Evolutionary conservation across 1,139 yeast genomes (phyloP).

Genomic region (Blastobotrys aristatus): DNA sequence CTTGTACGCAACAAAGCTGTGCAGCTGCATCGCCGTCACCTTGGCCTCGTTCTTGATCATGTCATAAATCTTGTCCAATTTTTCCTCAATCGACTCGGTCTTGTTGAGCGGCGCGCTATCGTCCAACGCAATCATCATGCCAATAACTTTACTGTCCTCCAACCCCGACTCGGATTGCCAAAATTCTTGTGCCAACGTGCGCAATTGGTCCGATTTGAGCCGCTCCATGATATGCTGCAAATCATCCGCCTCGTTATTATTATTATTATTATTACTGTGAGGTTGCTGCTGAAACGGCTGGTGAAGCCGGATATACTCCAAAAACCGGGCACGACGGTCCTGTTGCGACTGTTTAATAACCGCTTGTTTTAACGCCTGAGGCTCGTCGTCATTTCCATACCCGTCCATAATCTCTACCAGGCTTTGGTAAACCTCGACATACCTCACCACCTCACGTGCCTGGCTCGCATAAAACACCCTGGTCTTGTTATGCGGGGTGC

Average conservation of each 20-base stretch:
- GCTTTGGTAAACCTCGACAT: not conserved
- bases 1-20: constrained; percentile 4
- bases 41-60: constrained; percentile 2
- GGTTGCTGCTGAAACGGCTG: not conserved
- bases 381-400: not conserved
- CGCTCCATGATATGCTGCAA: not conserved
- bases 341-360: not conserved
- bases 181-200: not conserved
- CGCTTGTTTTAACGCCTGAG: not conserved
- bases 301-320: not conserved
- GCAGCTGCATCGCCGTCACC: constrained; percentile 2
- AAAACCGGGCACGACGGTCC: not conserved
- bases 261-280: no score
- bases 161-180: not conserved
- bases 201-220: not conserved
- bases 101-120: not conserved
- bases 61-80: constrained; percentile 4
- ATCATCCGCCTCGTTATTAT: not conserved
- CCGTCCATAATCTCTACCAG: not conserved
- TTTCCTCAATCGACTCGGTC: constrained; percentile 1
- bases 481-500: not conserved
- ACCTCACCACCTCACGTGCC: not conserved
- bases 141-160: constrained; percentile 1
- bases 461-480: not conserved
- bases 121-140: constrained; percentile 11